phyloP scores from a whole-genome alignment of 306 rosid species.

The Spatholobus suberectus region DNA sequence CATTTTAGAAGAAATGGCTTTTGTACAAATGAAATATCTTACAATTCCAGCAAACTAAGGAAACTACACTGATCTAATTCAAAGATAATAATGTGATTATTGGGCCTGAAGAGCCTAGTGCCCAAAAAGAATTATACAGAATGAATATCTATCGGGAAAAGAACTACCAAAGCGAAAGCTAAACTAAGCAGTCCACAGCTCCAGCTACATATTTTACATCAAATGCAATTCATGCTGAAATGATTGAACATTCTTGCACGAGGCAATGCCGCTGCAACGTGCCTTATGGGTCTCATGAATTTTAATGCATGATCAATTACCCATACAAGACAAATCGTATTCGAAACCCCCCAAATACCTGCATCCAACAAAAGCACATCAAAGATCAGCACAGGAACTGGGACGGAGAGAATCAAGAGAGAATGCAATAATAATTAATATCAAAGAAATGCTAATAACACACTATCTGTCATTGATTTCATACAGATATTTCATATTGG shows the following conservation, averaged over 20 bases:
- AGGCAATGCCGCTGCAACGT: neutral
- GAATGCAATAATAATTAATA: neutral
- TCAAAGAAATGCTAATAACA: neutral
- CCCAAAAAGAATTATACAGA: constrained; percentile 49
- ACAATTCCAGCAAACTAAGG: constrained; percentile 39
- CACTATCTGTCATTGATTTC: neutral
- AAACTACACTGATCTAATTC: constrained; percentile 38
- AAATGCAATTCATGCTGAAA: constrained; percentile 31
- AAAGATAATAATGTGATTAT: constrained; percentile 24
- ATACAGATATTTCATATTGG: too few relatives aligned
- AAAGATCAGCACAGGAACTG: neutral
- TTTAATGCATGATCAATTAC: constrained; percentile 17
- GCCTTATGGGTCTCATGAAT: constrained; percentile 12
- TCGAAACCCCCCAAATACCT: constrained; percentile 42
- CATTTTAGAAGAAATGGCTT: constrained; percentile 31
- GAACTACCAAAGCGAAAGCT: constrained; percentile 35
- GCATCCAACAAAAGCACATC: constrained; percentile 40
- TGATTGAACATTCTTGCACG: constrained; percentile 12
- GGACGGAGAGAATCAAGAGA: constrained; percentile 7
- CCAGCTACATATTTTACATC: constrained; percentile 47
- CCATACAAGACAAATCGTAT: constrained; percentile 6
- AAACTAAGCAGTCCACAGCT: constrained; percentile 40
- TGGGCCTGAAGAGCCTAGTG: constrained; percentile 31
- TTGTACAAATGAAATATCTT: constrained; percentile 40
- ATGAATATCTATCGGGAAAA: constrained; percentile 46